These are phyloP conservation scores for Halophytophthora polymorphica DNA, from an alignment of 352 stramenopile species.

Conservation along the genomic window DNA sequence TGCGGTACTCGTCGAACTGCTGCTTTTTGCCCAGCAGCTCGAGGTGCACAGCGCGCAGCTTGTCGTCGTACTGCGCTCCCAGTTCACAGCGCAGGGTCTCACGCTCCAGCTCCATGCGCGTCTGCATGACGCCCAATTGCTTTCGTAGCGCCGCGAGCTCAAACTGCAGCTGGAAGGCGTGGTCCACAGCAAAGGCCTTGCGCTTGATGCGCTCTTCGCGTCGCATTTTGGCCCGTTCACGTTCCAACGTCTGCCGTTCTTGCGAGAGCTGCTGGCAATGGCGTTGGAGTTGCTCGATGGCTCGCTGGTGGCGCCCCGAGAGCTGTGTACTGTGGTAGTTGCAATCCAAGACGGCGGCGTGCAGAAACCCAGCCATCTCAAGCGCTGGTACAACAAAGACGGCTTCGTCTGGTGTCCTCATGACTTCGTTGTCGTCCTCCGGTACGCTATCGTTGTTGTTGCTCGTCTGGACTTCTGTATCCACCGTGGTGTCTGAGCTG, in stretches of 20 bases:
- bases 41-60: conserved; percentile 46
- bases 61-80: conserved; percentile 50
- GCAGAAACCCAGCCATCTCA: conserved; percentile 21
- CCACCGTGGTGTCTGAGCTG: too few species aligned
- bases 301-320: conserved; percentile 11
- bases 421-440: too few species aligned
- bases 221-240: conserved; percentile 3
- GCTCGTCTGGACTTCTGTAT: too few species aligned
- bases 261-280: conserved; percentile 6
- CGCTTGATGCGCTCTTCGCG: conserved; percentile 34
- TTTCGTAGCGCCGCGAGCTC: conserved; percentile 32
- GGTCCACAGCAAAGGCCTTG: conserved; percentile 41
- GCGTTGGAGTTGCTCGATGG: conserved; percentile 12
- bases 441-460: too few species aligned
- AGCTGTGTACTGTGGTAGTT: conserved; percentile 18
- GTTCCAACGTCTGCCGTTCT: conserved; percentile 12
- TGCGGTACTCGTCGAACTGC: conserved; percentile 62
- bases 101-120: conserved; percentile 34
- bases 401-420: neutral
- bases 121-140: conserved; percentile 21
- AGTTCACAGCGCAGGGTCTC: conserved; percentile 44
- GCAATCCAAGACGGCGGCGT: conserved; percentile 7
- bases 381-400: conserved; percentile 17
- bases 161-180: conserved; percentile 43
- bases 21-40: conserved; percentile 54